A percentile compares a stretch with the other conserved stretches of the same genome.
Conservation (phyloP, 2,329 filamentous ascomycete genomes). For the Coniochaeta hoffmannii region DNA sequence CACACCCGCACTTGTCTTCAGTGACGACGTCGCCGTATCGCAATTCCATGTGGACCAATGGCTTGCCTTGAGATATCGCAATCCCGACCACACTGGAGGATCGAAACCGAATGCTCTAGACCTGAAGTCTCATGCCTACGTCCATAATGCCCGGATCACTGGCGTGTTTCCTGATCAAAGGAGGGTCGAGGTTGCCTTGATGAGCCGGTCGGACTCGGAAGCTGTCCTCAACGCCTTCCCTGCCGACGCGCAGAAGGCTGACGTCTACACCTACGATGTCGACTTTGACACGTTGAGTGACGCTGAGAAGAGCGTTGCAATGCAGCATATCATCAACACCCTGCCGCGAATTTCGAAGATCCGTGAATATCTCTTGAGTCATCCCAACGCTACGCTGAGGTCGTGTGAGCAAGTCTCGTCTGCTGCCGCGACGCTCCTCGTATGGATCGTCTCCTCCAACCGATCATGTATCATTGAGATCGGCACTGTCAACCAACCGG, state of each 20-base stretch:
- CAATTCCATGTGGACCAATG: background rate
- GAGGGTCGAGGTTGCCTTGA: background rate
- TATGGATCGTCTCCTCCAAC: constrained; percentile 89
- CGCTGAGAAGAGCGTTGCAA: constrained; percentile 39
- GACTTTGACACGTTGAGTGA: constrained; percentile 49
- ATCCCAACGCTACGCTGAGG: constrained; percentile 30
- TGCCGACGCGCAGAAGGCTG: constrained; percentile 2
- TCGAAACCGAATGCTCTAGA: background rate
- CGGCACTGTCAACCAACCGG: background rate
- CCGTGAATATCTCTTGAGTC: constrained; percentile 35
- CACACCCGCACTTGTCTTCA: background rate
- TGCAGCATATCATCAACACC: constrained; percentile 44
- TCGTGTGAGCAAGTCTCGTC: constrained; percentile 50
- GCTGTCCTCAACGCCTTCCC: background rate
- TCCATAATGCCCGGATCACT: background rate
- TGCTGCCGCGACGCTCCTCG: constrained; percentile 59
- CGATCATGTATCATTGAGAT: constrained; percentile 67
- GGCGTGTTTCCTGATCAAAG: background rate
- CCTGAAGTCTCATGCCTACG: background rate
- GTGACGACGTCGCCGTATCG: background rate
- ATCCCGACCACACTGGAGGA: background rate
- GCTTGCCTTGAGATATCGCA: background rate
- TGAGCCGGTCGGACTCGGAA: background rate
- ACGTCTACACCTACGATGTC: constrained; percentile 36
- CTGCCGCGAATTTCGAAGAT: constrained; percentile 57